Evolutionary conservation across 2,329 filamentous ascomycete genomes (phyloP), one percentile per base, ranked within the genome.

Genomic region (Beauveria sp.): DNA sequence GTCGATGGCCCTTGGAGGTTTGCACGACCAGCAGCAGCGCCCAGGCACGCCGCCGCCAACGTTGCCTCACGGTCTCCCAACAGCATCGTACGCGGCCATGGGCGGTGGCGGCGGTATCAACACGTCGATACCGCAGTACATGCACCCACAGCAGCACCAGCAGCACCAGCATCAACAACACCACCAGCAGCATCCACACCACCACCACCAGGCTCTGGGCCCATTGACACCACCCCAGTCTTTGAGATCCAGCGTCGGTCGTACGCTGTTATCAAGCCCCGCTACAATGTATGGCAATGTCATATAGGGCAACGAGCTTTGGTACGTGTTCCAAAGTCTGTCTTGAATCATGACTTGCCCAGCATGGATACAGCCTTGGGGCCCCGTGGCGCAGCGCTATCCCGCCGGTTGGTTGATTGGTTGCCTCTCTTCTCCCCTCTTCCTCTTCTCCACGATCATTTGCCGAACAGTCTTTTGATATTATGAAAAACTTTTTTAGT

Each of bases 1-100:
- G 40, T 71, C 76, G 30, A 71, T 76, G 9, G 84, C 79, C 69
- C 73, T 78, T 49, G 81, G 81, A 69, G 70, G 72, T 26, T 79
- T 51, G 18, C 56, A 58, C 46, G 46, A 58, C 18, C 56, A 83
- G 65, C 70, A 74, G 28, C 76, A 72, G 57, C 71, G 70, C 62
- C 73, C 72, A 18, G 65, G 67, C 46, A 71, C 70, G 5, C 68
- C 72, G 9, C 71, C 72, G 52, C 65, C 67, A 60, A 60, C 65
- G 45, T 42, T 65, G 18, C 60, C 53, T 34, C 58, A 53, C 49
- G 57, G n/a, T 66, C 73, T 24, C 70, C 70, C 47, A 74, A 70
- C 52, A 78, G 50, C 63, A 12, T 54, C 52, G 10, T 68, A 71
- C 20, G 62, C 66, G 55, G 64, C 46, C 26, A 63, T 64, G 47